Percentiles rank a stretch among this genome's conserved stretches.
Conservation (phyloP, 2,329 filamentous ascomycete species). For the Ambrosiella beaveri region DNA sequence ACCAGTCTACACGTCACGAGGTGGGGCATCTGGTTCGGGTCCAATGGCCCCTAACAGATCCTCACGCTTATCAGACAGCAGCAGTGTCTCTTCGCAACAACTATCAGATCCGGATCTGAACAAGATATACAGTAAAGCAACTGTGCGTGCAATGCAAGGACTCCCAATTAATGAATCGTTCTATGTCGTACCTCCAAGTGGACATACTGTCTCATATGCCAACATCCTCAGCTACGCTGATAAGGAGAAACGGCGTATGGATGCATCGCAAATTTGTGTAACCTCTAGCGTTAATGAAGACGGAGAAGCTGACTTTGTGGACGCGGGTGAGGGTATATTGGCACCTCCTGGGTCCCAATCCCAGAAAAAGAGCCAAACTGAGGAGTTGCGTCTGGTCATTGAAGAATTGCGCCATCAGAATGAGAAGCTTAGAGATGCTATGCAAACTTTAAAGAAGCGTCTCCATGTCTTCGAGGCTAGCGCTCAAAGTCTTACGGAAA, state of each 20-base stretch:
- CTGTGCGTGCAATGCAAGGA: conserved; percentile 61
- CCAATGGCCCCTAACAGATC: background rate
- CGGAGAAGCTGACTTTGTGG: conserved; percentile 74
- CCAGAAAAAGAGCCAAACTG: conserved; percentile 24
- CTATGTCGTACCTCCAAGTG: conserved; percentile 83
- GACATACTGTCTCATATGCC: conserved; percentile 83
- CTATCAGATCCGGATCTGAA: conserved; percentile 54
- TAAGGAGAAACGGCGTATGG: conserved; percentile 45
- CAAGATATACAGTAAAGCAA: conserved; percentile 70
- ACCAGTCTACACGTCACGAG: background rate
- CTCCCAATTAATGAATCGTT: conserved; percentile 61
- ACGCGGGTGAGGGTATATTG: conserved; percentile 51
- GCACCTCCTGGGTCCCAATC: conserved; percentile 22
- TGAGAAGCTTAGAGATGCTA: conserved; percentile 62
- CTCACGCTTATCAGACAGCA: conserved; percentile 3
- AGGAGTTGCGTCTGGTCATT: conserved; percentile 40
- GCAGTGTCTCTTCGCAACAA: background rate
- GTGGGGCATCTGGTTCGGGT: background rate
- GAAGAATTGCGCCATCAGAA: conserved; percentile 88
- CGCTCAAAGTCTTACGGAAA: conserved; percentile 78
- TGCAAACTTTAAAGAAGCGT: conserved; percentile 72
- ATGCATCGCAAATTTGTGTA: conserved; percentile 28
- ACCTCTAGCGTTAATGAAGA: conserved; percentile 35
- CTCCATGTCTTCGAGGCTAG: conserved; percentile 89
- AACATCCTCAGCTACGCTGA: conserved; percentile 61